Evolutionary conservation across 2,329 filamentous ascomycete genomes (phyloP), one percentile per base, ranked within the genome.

Genomic region (Botrytis deweyae): DNA sequence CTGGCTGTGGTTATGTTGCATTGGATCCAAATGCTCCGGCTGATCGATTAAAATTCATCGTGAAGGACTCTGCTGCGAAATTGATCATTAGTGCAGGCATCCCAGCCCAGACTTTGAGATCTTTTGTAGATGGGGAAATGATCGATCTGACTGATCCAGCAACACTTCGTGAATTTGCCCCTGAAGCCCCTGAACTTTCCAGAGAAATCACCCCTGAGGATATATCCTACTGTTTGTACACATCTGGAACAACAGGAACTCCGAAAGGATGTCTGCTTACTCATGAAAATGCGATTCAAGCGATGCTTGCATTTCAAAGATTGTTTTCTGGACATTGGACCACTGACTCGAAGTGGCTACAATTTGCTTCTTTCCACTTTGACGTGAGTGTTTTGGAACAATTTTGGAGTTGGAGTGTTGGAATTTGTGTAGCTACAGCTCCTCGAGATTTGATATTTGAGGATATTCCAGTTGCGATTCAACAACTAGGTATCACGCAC

Each of bases 301-400:
- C 94, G 40, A 93, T 98, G 89, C 88, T 95, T 72, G 90, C 94
- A 0, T 98, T 98, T 81, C 91, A 93, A 78, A 85, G 90, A 44
- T 86, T 98, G 0, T 97, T 98, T 80, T 82, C 83, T 8, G 89
- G 87, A 0, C 92, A 93, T 78, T 97, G 94, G 93, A 87, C 92
- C 59, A 79, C 85, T 0, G 80, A 87, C 0, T 97, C 94, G 0
- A 89, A 92, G 74, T 98, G 94, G 91, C 85, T 98, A 0, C 95
- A 98, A 80, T 98, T 98, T 80, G 95, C 95, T 1, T 95, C 94
- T 0, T 93, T 97, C 73, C 95, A 97, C 81, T 98, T 98, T 75
- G 95, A 98, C 78, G 95, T 98, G 6, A 96, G 93, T 1, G 92
- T 98, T 0, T 86, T 98, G 0, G 95, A 98, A 80, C 95, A 97